Conservation (phyloP, 2,329 filamentous ascomycete genomes). For the Chaetomium sp. region DNA sequence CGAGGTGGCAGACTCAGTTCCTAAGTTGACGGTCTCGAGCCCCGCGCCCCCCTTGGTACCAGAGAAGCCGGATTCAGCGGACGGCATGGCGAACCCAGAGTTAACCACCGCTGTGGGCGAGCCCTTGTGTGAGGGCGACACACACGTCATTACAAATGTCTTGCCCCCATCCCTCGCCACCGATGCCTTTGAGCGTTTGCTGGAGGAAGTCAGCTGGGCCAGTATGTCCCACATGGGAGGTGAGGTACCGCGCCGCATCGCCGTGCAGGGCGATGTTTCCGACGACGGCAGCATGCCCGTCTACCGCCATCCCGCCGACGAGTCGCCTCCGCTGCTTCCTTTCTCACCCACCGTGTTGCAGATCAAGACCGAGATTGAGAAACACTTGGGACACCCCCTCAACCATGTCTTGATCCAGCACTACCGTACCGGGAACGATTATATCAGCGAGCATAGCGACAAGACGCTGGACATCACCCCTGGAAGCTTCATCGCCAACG, state of each 20-base stretch:
- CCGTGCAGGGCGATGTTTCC: constrained; percentile 70
- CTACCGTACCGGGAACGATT: constrained; percentile 83
- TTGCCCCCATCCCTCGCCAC: constrained; percentile 52
- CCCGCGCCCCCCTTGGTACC: background rate
- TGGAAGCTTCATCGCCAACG: constrained; percentile 80
- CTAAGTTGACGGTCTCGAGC: background rate
- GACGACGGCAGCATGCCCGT: constrained; percentile 71
- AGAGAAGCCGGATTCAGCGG: background rate
- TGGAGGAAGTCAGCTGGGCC: constrained; percentile 76
- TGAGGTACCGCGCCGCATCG: constrained; percentile 83
- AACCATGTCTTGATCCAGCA: constrained; percentile 93
- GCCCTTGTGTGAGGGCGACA: constrained; percentile 73
- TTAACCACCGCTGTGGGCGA: constrained; percentile 32
- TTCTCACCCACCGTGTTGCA: constrained; percentile 68
- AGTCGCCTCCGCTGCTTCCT: constrained; percentile 67
- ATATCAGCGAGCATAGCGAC: constrained; percentile 94
- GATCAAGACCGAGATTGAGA: constrained; percentile 64
- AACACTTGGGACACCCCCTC: constrained; percentile 66
- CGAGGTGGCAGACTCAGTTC: background rate
- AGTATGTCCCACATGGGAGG: constrained; percentile 89
- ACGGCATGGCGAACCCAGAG: constrained; percentile 10
- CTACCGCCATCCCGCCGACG: constrained; percentile 92
- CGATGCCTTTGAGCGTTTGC: constrained; percentile 62
- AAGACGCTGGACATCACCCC: constrained; percentile 88
- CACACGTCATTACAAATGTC: constrained; percentile 63